These are phyloP conservation scores for Solanum commersonii DNA, from an alignment of 257 asterid genomes.

Conservation along the genomic window DNA sequence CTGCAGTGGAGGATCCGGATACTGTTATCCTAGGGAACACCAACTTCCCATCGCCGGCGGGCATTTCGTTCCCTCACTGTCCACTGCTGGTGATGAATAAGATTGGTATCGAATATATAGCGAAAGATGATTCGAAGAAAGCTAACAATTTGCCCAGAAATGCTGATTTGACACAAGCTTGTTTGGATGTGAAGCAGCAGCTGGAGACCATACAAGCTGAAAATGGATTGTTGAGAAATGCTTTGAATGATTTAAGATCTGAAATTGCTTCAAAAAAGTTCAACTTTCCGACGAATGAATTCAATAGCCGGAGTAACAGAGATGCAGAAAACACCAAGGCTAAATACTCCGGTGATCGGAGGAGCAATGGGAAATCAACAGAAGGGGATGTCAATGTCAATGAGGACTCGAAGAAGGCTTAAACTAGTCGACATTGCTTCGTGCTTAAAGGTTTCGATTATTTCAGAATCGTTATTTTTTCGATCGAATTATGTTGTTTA, in stretches of 20 bases:
- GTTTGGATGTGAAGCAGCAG: slow-evolving; percentile 72
- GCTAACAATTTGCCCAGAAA: slow-evolving; percentile 4
- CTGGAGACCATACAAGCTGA: slow-evolving; percentile 63
- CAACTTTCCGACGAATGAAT: slow-evolving; percentile 16
- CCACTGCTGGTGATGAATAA: slow-evolving; percentile 81
- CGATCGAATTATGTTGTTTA: not conserved
- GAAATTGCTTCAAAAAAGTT: slow-evolving; percentile 52
- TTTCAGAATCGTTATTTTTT: not conserved
- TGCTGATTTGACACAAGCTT: slow-evolving; percentile 42
- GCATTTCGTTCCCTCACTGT: slow-evolving; percentile 24
- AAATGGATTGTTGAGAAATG: slow-evolving; percentile 65
- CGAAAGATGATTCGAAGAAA: slow-evolving; percentile 14
- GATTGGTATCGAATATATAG: slow-evolving; percentile 70
- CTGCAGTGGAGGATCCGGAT: slow-evolving; percentile 28
- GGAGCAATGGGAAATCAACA: slow-evolving; percentile 8
- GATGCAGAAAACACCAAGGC: not conserved
- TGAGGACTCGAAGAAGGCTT: slow-evolving; percentile 33
- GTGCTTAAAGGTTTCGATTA: not conserved
- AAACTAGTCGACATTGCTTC: not conserved
- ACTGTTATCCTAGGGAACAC: slow-evolving; percentile 36
- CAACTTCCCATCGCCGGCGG: slow-evolving; percentile 18
- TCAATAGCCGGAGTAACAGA: not conserved
- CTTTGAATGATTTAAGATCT: slow-evolving; percentile 58
- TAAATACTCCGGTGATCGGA: slow-evolving; percentile 18
- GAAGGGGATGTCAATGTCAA: slow-evolving; percentile 26